phyloP scores from a whole-genome alignment of 805 yeast genomes.

The Pichia kluyveri region DNA sequence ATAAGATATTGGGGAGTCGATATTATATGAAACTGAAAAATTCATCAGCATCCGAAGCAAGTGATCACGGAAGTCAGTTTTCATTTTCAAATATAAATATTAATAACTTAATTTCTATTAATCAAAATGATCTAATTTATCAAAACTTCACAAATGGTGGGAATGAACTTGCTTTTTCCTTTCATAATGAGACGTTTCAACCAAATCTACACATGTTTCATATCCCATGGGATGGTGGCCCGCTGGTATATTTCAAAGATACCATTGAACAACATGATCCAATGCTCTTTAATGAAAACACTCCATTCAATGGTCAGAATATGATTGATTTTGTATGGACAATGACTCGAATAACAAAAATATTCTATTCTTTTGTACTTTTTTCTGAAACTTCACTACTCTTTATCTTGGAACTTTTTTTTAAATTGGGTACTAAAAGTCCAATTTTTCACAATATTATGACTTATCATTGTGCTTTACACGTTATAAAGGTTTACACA shows the following conservation, averaged over 20 bases:
- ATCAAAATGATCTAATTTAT: neutral
- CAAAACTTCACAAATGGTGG: neutral
- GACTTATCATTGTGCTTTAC: slow-evolving; percentile 9
- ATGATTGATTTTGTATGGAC: slow-evolving; percentile 12
- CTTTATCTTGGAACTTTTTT: slow-evolving; percentile 1
- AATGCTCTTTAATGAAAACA: neutral
- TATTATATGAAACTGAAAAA: too few relatives aligned
- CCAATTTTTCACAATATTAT: slow-evolving; percentile 10
- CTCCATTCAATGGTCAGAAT: slow-evolving; percentile 1
- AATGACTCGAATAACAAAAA: slow-evolving; percentile 3
- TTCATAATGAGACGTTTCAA: slow-evolving; percentile 1
- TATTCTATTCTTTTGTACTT: slow-evolving; percentile 5
- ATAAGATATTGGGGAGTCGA: too few relatives aligned
- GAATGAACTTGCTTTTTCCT: neutral
- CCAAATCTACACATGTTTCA: slow-evolving; percentile 6
- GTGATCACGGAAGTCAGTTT: neutral
- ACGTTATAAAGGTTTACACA: slow-evolving; percentile 6
- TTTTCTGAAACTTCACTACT: slow-evolving; percentile 4
- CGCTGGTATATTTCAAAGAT: slow-evolving; percentile 1
- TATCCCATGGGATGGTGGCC: slow-evolving; percentile 4
- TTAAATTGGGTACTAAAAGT: slow-evolving; percentile 4
- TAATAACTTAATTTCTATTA: slow-evolving; percentile 4
- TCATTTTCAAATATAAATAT: neutral
- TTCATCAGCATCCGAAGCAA: too few relatives aligned
- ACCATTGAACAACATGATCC: slow-evolving; percentile 7